phyloP scores from a whole-genome alignment of 1,139 yeast species.

The Blastobotrys indianensis region DNA sequence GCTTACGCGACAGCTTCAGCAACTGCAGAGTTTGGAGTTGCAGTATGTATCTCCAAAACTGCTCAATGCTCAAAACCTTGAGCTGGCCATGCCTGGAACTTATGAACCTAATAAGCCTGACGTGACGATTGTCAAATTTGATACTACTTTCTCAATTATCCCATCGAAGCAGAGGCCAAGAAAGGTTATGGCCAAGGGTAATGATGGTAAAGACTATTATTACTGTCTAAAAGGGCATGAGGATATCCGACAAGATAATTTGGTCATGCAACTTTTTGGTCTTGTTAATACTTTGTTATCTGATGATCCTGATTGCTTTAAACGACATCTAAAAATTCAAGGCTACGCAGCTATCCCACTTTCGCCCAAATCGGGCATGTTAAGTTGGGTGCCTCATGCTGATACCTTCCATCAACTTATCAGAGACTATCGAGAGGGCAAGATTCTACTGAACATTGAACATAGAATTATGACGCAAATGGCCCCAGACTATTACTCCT shows the following conservation, averaged over 20 bases:
- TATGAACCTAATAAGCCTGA: conserved; percentile 81
- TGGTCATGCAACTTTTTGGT: conserved; percentile 97
- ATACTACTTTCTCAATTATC: conserved; percentile 80
- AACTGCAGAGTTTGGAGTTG: conserved; percentile 75
- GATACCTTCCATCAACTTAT: conserved; percentile 94
- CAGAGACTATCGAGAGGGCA: conserved; percentile 87
- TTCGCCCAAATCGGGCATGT: conserved; percentile 92
- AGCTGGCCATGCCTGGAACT: conserved; percentile 91
- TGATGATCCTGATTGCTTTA: conserved; percentile 93
- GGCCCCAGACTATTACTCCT: conserved; percentile 95
- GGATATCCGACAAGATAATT: conserved; percentile 93
- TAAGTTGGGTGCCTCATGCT: conserved; percentile 97
- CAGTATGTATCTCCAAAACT: conserved; percentile 88
- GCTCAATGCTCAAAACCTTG: conserved; percentile 70
- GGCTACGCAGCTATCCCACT: conserved; percentile 89
- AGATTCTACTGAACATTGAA: conserved; percentile 83
- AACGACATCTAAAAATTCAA: conserved; percentile 90
- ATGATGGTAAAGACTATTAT: conserved; percentile 85
- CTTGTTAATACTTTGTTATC: conserved; percentile 83
- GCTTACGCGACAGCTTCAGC: conserved; percentile 84
- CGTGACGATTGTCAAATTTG: conserved; percentile 66
- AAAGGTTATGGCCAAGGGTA: conserved; percentile 68
- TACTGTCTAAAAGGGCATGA: conserved; percentile 91
- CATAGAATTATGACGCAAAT: conserved; percentile 94
- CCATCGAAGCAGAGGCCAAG: conserved; percentile 96